These are phyloP conservation scores for Fraxinus latifolia DNA, from an alignment of 305 asterid species.

Conservation along the genomic window DNA sequence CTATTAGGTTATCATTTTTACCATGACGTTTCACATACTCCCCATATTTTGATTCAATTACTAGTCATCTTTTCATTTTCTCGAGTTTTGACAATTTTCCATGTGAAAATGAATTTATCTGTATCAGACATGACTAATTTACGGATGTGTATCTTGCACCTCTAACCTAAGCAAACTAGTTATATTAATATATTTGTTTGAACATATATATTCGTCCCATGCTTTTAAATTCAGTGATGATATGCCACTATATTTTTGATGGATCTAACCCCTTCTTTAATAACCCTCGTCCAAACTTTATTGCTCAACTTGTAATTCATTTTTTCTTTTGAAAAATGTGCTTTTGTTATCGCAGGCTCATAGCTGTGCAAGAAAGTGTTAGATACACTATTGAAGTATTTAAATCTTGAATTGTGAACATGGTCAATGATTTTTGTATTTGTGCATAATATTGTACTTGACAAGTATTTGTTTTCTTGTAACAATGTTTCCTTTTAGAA, in stretches of 20 bases:
- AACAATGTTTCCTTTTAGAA: too few relatives aligned
- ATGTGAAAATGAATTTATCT: constrained; percentile 8
- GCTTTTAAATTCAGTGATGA: constrained; percentile 14
- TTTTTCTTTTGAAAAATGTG: not conserved
- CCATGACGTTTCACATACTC: constrained; percentile 4
- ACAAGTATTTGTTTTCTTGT: not conserved
- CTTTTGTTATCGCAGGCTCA: not conserved
- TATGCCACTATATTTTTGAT: not conserved
- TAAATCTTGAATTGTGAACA: not conserved
- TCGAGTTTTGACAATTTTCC: not conserved
- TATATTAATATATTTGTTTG: not conserved
- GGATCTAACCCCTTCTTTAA: not conserved
- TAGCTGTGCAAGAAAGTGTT: not conserved
- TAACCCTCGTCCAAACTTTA: not conserved
- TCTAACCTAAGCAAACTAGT: not conserved
- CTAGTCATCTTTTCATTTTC: constrained; percentile 8
- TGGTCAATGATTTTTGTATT: not conserved
- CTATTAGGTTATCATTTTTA: not conserved
- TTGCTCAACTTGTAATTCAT: not conserved
- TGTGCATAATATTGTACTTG: not conserved
- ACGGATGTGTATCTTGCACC: constrained; percentile 12
- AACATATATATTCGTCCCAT: not conserved
- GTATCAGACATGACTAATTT: not conserved
- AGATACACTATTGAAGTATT: not conserved
- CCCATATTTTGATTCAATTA: not conserved